These are phyloP conservation scores for Vicia faba DNA, from an alignment of 306 rosid genomes.

Conservation along the genomic window DNA sequence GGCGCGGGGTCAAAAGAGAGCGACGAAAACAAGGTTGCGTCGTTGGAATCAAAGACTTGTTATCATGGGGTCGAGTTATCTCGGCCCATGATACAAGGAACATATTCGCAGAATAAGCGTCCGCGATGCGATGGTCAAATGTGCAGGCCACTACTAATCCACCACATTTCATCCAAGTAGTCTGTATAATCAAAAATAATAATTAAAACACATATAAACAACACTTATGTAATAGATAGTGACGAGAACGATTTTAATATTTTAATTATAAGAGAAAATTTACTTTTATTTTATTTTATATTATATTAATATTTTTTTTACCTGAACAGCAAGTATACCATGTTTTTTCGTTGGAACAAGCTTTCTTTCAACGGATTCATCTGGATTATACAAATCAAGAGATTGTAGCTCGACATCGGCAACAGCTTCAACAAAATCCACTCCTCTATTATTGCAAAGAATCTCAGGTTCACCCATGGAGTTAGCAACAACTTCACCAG, in stretches of 20 bases:
- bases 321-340: slow-evolving; percentile 68
- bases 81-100: slow-evolving; percentile 73
- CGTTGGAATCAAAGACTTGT: slow-evolving; percentile 20
- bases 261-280: no score
- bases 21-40: slow-evolving; percentile 41
- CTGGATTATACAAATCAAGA: slow-evolving; percentile 65
- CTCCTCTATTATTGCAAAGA: slow-evolving; percentile 74
- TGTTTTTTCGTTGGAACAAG: slow-evolving; percentile 56
- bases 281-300: no score
- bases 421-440: slow-evolving; percentile 60
- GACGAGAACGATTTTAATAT: no score
- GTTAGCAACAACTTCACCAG: slow-evolving; percentile 61
- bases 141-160: slow-evolving; percentile 70
- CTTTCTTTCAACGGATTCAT: slow-evolving; percentile 53
- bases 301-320: not conserved
- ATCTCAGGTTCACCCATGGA: slow-evolving; percentile 68
- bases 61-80: slow-evolving; percentile 36
- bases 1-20: slow-evolving; percentile 42
- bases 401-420: slow-evolving; percentile 55
- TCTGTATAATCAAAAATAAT: slow-evolving; percentile 36
- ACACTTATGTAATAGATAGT: no score
- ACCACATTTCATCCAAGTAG: slow-evolving; percentile 59
- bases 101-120: slow-evolving; percentile 75
- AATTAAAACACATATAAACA: not conserved
- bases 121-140: slow-evolving; percentile 76